Percentiles rank a stretch among this genome's conserved stretches.
phyloP scores from a whole-genome alignment of 2,329 filamentous ascomycete genomes.

The Colletotrichum sp. region DNA sequence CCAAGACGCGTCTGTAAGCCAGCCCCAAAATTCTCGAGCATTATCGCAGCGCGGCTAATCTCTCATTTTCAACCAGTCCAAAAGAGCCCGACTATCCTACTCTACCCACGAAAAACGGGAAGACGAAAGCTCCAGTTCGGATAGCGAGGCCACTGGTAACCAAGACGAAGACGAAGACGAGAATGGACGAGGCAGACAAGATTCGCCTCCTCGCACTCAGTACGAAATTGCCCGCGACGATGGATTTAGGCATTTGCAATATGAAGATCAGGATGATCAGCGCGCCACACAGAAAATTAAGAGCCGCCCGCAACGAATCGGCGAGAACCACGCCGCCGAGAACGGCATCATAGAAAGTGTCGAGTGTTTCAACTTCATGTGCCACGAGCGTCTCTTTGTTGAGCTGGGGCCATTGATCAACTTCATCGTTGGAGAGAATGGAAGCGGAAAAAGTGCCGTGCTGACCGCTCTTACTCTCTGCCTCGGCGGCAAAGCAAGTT shows the following conservation, averaged over 20 bases:
- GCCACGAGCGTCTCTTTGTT: constrained; percentile 81
- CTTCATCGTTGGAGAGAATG: constrained; percentile 97
- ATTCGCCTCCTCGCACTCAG: constrained; percentile 57
- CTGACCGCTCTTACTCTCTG: constrained; percentile 92
- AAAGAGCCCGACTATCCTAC: constrained; percentile 38
- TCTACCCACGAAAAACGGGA: constrained; percentile 22
- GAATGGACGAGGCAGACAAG: constrained; percentile 27
- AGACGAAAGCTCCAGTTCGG: constrained; percentile 21
- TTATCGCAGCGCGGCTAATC: neutral
- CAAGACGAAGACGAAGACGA: constrained; percentile 36
- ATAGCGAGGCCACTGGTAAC: constrained; percentile 23
- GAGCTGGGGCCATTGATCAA: constrained; percentile 94
- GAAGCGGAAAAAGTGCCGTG: constrained; percentile 96
- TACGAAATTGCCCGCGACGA: constrained; percentile 67
- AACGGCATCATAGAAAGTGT: constrained; percentile 89
- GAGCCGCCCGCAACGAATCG: constrained; percentile 51
- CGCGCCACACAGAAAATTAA: constrained; percentile 69
- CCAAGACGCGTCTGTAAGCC: constrained; percentile 42
- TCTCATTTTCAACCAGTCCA: constrained; percentile 26
- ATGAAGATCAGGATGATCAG: constrained; percentile 65
- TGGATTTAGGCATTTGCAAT: constrained; percentile 61
- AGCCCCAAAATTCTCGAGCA: neutral
- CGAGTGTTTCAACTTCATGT: constrained; percentile 95
- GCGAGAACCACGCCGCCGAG: constrained; percentile 77
- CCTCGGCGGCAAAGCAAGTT: constrained; percentile 90